Percentiles rank a stretch among this genome's conserved stretches.
Evolutionary conservation across 495 filamentous ascomycete species (phyloP).

Genomic region (Massariosphaeria phaeospora): DNA sequence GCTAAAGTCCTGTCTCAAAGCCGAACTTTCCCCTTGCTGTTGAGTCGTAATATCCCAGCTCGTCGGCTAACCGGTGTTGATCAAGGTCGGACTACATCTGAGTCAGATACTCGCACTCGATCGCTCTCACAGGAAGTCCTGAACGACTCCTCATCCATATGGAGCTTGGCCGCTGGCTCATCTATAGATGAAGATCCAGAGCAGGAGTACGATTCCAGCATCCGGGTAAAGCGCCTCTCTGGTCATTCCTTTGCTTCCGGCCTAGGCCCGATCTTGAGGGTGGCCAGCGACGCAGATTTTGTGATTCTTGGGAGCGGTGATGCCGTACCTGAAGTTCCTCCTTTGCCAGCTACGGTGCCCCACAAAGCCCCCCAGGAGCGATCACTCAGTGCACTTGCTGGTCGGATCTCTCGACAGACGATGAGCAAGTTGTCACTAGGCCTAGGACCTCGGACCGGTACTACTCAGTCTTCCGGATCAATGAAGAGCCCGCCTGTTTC

Average conservation of each 20-base stretch:
- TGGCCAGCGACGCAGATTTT: constrained; percentile 15
- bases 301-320: constrained; percentile 4
- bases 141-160: background rate
- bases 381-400: constrained; percentile 7
- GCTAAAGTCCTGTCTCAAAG: no score
- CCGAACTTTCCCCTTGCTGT: no score
- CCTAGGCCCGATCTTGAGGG: constrained; percentile 18
- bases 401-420: constrained; percentile 12
- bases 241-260: constrained; percentile 8
- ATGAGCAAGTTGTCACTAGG: background rate
- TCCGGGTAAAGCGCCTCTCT: constrained; percentile 22
- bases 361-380: background rate
- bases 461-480: background rate
- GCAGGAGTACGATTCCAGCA: background rate
- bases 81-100: background rate
- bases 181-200: background rate
- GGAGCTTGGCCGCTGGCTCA: background rate
- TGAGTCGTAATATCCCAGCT: no score
- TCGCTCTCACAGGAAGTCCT: background rate
- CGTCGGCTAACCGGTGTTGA: background rate
- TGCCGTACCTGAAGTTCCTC: constrained; percentile 1
- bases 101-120: background rate
- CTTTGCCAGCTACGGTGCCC: background rate
- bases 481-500: no score
- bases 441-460: constrained; percentile 1